A percentile compares a stretch with the other conserved stretches of the same genome.
Evolutionary conservation across 441 rosid species (phyloP).

Genomic region (Melastoma candidum): DNA sequence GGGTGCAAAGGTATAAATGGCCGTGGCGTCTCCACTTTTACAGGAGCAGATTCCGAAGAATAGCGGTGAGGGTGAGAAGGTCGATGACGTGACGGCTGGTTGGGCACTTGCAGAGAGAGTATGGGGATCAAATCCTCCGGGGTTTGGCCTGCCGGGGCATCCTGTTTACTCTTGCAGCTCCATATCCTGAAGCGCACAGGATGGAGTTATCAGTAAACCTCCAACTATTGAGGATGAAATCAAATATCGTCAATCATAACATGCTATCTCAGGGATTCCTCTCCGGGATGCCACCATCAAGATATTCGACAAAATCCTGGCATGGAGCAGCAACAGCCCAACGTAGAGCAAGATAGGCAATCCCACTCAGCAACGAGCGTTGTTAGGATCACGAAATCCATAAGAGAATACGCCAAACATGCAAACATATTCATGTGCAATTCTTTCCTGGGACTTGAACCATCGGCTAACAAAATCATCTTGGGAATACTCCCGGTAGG

Average conservation of each 20-base stretch:
- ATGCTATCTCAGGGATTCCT: slow-evolving; percentile 11
- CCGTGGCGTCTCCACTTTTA: slow-evolving; percentile 11
- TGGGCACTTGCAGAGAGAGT: slow-evolving; percentile 23
- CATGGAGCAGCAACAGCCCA: slow-evolving; percentile 7
- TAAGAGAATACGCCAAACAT: neutral
- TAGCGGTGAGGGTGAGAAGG: slow-evolving; percentile 10
- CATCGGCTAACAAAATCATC: neutral
- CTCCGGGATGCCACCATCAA: slow-evolving; percentile 5
- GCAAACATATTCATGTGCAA: slow-evolving; percentile 7
- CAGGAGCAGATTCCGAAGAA: slow-evolving; percentile 14
- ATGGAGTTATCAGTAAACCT: slow-evolving; percentile 14
- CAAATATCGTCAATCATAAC: neutral
- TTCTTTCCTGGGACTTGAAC: slow-evolving; percentile 3
- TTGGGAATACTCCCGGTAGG: slow-evolving; percentile 1
- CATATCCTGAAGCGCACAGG: slow-evolving; percentile 16
- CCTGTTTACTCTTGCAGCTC: slow-evolving; percentile 9
- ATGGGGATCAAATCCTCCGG: slow-evolving; percentile 15
- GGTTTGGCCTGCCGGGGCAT: slow-evolving; percentile 13
- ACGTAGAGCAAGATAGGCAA: slow-evolving; percentile 7
- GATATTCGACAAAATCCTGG: slow-evolving; percentile 13
- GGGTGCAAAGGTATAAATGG: neutral
- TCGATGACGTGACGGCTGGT: slow-evolving; percentile 13
- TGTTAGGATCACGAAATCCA: neutral
- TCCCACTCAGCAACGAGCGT: neutral
- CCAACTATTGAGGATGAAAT: neutral